Evolutionary conservation across 2,329 filamentous ascomycete genomes (phyloP), one percentile per base, ranked within the genome.

Genomic region (Cladophialophora exuberans): DNA sequence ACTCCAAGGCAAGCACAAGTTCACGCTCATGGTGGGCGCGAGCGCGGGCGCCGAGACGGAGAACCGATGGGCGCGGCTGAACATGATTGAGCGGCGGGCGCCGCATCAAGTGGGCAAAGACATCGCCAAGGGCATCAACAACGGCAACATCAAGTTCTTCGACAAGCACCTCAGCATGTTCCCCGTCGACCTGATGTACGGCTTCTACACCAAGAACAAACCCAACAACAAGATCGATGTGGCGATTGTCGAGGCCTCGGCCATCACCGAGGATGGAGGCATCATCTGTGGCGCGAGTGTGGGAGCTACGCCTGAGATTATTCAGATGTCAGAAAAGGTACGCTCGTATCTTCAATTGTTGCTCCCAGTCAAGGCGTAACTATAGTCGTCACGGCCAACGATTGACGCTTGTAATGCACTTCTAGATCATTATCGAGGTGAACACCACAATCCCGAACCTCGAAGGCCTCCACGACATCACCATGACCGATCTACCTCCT

Each of bases 101-200:
- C 90, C 90, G 52, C 90, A 96, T 75, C 90, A 96, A 70, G 90
- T 96, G 57, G 90, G 90, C 69, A 96, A 95, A 73, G 82, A 88
- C 56, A 96, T 96, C 62, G 84, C 90, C 57, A 93, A 90, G 77
- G 90, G 90, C 7, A 95, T 96, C 75, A 96, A 96, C 72, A 85
- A 87, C 65, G 90, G 90, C 38, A 81, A 87, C 63, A 96, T 96
- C 75, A 85, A 93, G 60, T 96, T 96, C 74, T 96, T 95, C 70
- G 90, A 96, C 72, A 96, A 96, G 77, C 90, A 96, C 76, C 72
- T 96, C 69, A 91, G 87, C 73, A 95, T 95, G 90, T 96, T 96
- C 71, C 90, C 90, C 3, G 82, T 86, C 33, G 90, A 96, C 69
- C 77, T 96, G 62, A 87, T 58, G 15, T 65, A 86, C 80, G 88